Evolutionary conservation across 345 rosid genomes (phyloP).

Genomic region (Citrus australasica): DNA sequence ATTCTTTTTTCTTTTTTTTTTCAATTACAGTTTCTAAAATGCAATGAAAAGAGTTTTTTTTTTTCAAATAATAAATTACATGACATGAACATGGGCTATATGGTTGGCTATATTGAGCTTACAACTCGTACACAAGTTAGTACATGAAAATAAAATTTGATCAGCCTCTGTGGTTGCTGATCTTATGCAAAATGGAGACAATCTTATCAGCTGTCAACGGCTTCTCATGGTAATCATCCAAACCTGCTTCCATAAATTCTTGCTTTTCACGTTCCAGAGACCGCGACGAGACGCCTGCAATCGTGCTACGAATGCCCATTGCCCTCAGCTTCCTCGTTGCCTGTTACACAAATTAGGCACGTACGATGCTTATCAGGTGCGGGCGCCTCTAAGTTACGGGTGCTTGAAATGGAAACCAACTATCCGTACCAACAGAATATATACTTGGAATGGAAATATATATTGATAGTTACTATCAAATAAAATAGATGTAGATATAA

Average conservation of each 20-base stretch:
- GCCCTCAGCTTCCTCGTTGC: slow-evolving; percentile 64
- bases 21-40: too few species aligned
- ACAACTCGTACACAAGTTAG: neutral
- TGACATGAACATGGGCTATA: neutral
- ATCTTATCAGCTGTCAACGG: slow-evolving; percentile 72
- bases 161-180: slow-evolving; percentile 4
- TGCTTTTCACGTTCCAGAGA: slow-evolving; percentile 32
- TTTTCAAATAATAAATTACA: too few species aligned
- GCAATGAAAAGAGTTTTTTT: too few species aligned
- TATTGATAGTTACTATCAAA: too few species aligned
- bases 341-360: slow-evolving; percentile 18
- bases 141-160: neutral
- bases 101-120: neutral
- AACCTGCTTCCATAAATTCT: slow-evolving; percentile 74
- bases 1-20: too few species aligned
- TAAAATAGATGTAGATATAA: too few species aligned
- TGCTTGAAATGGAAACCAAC: too few species aligned
- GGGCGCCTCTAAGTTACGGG: too few species aligned
- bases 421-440: too few species aligned
- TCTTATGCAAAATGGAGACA: slow-evolving; percentile 38
- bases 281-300: slow-evolving; percentile 65
- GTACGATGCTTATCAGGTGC: too few species aligned
- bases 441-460: too few species aligned
- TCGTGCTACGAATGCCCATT: slow-evolving; percentile 67
- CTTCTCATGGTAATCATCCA: slow-evolving; percentile 76